phyloP scores from a whole-genome alignment of 2,329 filamentous ascomycete genomes.

The Balansia obtecta region DNA sequence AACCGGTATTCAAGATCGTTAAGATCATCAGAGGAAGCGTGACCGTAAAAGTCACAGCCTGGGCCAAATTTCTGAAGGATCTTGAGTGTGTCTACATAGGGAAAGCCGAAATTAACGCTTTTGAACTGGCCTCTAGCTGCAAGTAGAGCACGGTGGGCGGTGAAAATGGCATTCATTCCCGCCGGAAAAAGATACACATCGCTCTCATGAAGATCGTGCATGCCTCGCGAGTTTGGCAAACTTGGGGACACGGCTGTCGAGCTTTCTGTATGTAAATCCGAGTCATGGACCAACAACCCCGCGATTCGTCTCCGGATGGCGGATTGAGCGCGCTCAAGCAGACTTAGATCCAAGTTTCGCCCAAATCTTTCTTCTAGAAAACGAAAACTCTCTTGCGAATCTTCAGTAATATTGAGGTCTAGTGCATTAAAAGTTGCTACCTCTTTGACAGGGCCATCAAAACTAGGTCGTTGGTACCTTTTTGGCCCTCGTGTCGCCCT shows the following conservation, averaged over 20 bases:
- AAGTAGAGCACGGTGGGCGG: conserved; percentile 65
- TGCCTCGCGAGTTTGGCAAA: conserved; percentile 39
- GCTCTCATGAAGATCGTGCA: conserved; percentile 60
- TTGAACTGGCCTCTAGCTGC: conserved; percentile 50
- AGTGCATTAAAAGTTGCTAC: conserved; percentile 8
- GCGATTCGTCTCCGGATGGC: conserved; percentile 82
- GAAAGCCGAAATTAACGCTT: conserved; percentile 91
- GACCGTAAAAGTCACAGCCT: conserved; percentile 78
- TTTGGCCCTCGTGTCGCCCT: conserved; percentile 57
- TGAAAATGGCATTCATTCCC: conserved; percentile 95
- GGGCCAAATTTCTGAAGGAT: conserved; percentile 90
- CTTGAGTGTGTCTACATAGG: conserved; percentile 93
- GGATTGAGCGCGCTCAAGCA: conserved; percentile 70
- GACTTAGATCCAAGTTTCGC: conserved; percentile 69
- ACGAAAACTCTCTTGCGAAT: conserved; percentile 53
- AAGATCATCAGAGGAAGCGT: conserved; percentile 63
- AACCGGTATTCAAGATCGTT: conserved; percentile 71
- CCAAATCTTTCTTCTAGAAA: conserved; percentile 95
- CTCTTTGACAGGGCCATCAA: conserved; percentile 19
- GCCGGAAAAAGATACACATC: conserved; percentile 83
- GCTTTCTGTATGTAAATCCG: conserved; percentile 32
- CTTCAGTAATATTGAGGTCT: conserved; percentile 16
- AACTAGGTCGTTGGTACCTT: conserved; percentile 53
- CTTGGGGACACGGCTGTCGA: conserved; percentile 24
- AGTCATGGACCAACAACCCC: conserved; percentile 64